These are phyloP conservation scores for Colletotrichum musae DNA, from an alignment of 2,329 filamentous ascomycete species.

Conservation along the genomic window DNA sequence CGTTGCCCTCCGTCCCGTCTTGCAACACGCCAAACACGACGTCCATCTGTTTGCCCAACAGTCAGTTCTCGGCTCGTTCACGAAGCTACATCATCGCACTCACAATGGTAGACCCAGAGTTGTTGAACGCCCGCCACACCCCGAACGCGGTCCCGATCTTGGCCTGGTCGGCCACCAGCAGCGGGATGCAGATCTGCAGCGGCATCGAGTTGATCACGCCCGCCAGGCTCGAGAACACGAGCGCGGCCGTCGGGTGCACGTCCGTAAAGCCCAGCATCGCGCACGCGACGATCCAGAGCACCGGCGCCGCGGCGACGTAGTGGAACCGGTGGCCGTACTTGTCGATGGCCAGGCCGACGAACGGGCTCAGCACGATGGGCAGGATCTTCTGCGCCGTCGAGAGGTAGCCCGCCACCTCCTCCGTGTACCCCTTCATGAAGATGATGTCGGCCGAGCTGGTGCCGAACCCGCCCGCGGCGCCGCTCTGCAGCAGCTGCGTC, in stretches of 20 bases:
- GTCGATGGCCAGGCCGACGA: slow-evolving; percentile 43
- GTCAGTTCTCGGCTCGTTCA: neutral
- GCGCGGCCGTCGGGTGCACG: slow-evolving; percentile 42
- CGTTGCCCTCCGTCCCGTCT: slow-evolving; percentile 42
- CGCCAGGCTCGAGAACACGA: slow-evolving; percentile 43
- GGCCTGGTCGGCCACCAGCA: slow-evolving; percentile 45
- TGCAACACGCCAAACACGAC: slow-evolving; percentile 45
- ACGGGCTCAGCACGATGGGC: slow-evolving; percentile 42
- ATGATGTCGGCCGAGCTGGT: slow-evolving; percentile 45
- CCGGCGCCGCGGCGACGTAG: slow-evolving; percentile 43
- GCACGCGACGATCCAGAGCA: slow-evolving; percentile 43
- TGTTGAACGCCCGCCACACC: slow-evolving; percentile 45
- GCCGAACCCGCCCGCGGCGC: slow-evolving; percentile 43
- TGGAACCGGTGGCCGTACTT: slow-evolving; percentile 46
- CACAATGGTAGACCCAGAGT: slow-evolving; percentile 45
- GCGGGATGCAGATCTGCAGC: slow-evolving; percentile 44
- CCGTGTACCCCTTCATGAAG: slow-evolving; percentile 45
- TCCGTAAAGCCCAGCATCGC: slow-evolving; percentile 44
- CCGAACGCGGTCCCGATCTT: slow-evolving; percentile 46
- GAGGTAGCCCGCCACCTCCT: slow-evolving; percentile 44
- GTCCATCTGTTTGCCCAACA: slow-evolving; percentile 41
- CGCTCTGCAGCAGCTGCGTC: slow-evolving; percentile 45
- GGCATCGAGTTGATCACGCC: slow-evolving; percentile 45
- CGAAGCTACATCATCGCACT: slow-evolving; percentile 7
- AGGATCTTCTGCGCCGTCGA: slow-evolving; percentile 44